Evolutionary conservation across 495 filamentous ascomycete genomes (phyloP).

Genomic region (Penicillium odoratum): DNA sequence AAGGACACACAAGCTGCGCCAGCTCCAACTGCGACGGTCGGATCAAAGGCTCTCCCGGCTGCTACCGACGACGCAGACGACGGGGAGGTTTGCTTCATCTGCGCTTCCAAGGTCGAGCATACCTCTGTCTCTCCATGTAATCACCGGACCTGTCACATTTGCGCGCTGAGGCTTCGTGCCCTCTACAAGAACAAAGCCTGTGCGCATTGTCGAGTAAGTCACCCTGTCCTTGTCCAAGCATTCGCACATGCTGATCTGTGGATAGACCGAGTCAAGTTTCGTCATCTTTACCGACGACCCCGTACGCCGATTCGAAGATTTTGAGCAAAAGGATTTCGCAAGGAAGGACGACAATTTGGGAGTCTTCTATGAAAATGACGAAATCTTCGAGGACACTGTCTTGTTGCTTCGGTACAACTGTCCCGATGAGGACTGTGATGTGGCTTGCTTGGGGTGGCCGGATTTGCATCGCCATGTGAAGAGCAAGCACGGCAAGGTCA

Average conservation of each 20-base stretch:
- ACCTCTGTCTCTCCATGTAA: slow-evolving; percentile 88
- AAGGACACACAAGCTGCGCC: slow-evolving; percentile 10
- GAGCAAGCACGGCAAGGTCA: slow-evolving; percentile 73
- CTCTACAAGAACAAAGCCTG: slow-evolving; percentile 95
- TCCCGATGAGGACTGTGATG: slow-evolving; percentile 79
- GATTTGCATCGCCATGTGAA: slow-evolving; percentile 92
- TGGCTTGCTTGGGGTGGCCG: slow-evolving; percentile 89
- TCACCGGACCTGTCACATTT: slow-evolving; percentile 94
- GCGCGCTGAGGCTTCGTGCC: slow-evolving; percentile 81
- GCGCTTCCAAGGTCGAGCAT: slow-evolving; percentile 82
- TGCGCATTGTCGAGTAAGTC: slow-evolving; percentile 84
- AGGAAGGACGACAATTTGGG: slow-evolving; percentile 79
- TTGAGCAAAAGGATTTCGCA: slow-evolving; percentile 66
- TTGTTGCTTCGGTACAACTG: slow-evolving; percentile 94
- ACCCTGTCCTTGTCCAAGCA: slow-evolving; percentile 1
- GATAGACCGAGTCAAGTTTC: slow-evolving; percentile 71
- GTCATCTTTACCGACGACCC: slow-evolving; percentile 90
- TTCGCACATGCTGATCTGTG: background rate
- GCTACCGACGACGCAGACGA: slow-evolving; percentile 59
- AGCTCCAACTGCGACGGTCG: slow-evolving; percentile 9
- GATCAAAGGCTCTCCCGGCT: slow-evolving; percentile 24
- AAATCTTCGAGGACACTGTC: slow-evolving; percentile 84
- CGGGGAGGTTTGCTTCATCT: slow-evolving; percentile 92
- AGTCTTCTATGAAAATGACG: slow-evolving; percentile 81
- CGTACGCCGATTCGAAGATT: slow-evolving; percentile 80